phyloP scores from a whole-genome alignment of 2,329 filamentous ascomycete species.

The Fusarium papillatum region DNA sequence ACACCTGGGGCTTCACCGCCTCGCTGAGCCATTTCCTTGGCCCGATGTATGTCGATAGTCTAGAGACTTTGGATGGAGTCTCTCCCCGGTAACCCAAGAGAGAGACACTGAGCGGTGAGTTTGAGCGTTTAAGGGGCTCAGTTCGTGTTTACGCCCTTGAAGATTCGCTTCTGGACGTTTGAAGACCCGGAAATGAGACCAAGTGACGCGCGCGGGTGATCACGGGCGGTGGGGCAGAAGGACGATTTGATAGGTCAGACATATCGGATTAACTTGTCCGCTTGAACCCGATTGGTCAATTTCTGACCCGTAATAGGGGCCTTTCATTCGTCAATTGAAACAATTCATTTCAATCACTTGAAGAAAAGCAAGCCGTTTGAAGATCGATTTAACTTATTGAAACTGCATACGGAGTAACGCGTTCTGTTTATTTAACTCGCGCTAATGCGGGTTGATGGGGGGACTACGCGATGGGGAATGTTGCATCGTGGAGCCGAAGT shows the following conservation, averaged over 20 bases:
- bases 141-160: conserved; percentile 6
- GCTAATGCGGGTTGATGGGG: not conserved
- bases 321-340: not conserved
- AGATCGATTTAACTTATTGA: not conserved
- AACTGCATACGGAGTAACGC: not conserved
- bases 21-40: conserved; percentile 3
- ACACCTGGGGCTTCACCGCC: not conserved
- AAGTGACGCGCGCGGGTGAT: not conserved
- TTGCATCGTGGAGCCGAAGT: not conserved
- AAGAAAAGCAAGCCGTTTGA: not conserved
- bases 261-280: not conserved
- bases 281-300: not conserved
- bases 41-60: not conserved
- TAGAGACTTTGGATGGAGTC: conserved; percentile 7
- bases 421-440: not conserved
- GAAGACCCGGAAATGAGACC: not conserved
- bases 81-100: conserved; percentile 9
- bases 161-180: conserved; percentile 3
- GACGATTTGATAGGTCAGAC: not conserved
- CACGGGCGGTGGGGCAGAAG: not conserved
- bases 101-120: not conserved
- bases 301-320: not conserved
- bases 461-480: not conserved
- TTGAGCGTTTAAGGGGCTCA: conserved; percentile 4
- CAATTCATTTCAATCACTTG: not conserved